Base-by-base conservation (phyloP, 345 rosid species). In the Eucalyptus guilfoylei region DNA sequence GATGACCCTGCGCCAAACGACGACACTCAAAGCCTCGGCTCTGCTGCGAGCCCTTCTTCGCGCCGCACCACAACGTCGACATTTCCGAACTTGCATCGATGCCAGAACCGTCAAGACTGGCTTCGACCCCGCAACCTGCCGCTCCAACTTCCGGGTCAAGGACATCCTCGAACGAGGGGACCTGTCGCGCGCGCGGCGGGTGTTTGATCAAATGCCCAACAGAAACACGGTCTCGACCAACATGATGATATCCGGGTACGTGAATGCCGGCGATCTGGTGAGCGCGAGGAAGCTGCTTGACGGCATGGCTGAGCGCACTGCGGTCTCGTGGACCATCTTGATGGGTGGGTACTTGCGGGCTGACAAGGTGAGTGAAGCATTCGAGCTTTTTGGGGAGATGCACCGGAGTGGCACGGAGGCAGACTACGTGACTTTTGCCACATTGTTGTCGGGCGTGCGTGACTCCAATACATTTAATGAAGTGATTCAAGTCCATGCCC, bases 311-410 rank as follows among this genome's bases (percentile, higher is more conserved):
- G 91, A 94, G 49, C 95, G 94, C 90, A 95, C 93, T 34, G 95
- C 90, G 23, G 98, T 96, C 10, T 92, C 98, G 1, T 96, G 99
- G 98, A 97, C 99, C n/a, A 94, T 96, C 88, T 88, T 97, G 93
- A 94, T 96, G 89, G 98, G 96, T 14, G 97, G 95, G 69, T 96
- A 95, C 91, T 89, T 93, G 14, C 91, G 91, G 80, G 88, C 88
- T 86, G 89, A 90, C 90, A 93, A 86, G 49, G 93, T 93, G 80
- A 48, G 67, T 16, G 95, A 94, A 90, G 97, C 96, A 34, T 96
- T 95, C 58, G 81, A 92, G 91, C 92, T 97, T 88, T 96, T 95
- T 15, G 88, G 90, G 50, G 91, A 91, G 32, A 96, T 96, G 99
- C 90, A 89, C 85, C 90, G 94, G 89, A 87, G 45, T 49, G 93